Conservation (phyloP, 176 grass and related monocot genomes). For the Hyparrhenia diplandra region DNA sequence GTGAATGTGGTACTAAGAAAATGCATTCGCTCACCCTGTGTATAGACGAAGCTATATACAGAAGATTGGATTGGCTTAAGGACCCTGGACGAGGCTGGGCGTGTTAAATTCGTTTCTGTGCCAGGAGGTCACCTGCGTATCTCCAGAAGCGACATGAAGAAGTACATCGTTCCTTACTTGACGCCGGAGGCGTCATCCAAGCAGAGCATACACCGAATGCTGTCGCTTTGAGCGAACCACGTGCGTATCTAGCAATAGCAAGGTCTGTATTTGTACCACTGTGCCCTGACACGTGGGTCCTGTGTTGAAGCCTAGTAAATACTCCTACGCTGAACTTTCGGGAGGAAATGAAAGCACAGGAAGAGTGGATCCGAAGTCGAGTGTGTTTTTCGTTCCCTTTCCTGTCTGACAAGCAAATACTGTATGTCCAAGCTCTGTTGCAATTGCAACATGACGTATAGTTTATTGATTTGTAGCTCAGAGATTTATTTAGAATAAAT, state of each 20-base stretch:
- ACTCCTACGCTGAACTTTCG: neutral
- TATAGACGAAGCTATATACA: constrained; percentile 63
- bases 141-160: constrained; percentile 78
- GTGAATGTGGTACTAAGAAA: constrained; percentile 1
- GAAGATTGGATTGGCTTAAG: constrained; percentile 94
- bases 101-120: constrained; percentile 69
- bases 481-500: too few relatives aligned
- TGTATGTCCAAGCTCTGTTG: too few relatives aligned
- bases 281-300: neutral
- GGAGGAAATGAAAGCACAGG: neutral
- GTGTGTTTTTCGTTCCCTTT: neutral
- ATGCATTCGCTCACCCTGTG: constrained; percentile 14
- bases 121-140: constrained; percentile 77
- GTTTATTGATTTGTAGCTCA: too few relatives aligned
- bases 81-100: constrained; percentile 70
- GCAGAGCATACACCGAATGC: constrained; percentile 25
- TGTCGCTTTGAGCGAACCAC: constrained; percentile 1
- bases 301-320: neutral
- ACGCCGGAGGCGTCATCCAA: constrained; percentile 17
- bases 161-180: constrained; percentile 75
- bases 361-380: neutral
- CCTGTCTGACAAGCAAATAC: too few relatives aligned
- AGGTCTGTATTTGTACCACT: neutral
- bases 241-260: too few relatives aligned
- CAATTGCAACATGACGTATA: too few relatives aligned